A percentile compares a stretch with the other conserved stretches of the same genome.
These are phyloP conservation scores for Penicillium roqueforti DNA, from an alignment of 495 filamentous ascomycete genomes.

Conservation along the genomic window DNA sequence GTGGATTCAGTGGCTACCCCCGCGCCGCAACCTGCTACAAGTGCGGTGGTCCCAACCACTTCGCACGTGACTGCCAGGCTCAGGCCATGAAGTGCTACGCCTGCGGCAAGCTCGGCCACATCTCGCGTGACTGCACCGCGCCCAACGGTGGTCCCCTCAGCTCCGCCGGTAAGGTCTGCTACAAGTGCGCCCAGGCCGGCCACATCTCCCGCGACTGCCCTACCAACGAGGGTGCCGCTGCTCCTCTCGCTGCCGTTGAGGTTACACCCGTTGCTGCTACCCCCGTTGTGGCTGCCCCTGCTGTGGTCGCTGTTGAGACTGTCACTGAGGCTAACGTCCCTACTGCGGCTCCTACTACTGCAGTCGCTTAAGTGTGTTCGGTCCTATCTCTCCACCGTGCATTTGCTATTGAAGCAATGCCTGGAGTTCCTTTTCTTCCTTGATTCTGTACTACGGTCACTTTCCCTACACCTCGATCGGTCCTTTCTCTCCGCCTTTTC, in stretches of 20 bases:
- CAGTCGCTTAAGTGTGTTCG: conserved; percentile 49
- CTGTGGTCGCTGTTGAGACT: conserved; percentile 42
- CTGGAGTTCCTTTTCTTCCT: conserved; percentile 24
- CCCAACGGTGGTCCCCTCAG: conserved; percentile 95
- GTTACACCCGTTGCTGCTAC: conserved; percentile 30
- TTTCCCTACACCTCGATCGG: conserved; percentile 22
- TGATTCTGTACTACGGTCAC: conserved; percentile 33
- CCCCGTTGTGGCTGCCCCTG: conserved; percentile 26
- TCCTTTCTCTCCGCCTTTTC: conserved; percentile 25
- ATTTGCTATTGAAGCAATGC: conserved; percentile 16
- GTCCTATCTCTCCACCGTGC: conserved; percentile 21
- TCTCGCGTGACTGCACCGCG: conserved; percentile 94
- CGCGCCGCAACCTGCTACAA: conserved; percentile 97
- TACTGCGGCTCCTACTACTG: conserved; percentile 47
- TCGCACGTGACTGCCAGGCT: conserved; percentile 96
- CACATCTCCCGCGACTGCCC: conserved; percentile 97
- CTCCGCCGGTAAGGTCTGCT: conserved; percentile 97
- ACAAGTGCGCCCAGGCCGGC: conserved; percentile 90
- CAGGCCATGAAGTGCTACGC: conserved; percentile 99
- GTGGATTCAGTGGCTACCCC: conserved; percentile 61
- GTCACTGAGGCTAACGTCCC: conserved; percentile 38
- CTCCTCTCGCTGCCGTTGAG: conserved; percentile 10
- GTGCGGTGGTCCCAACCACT: conserved; percentile 98
- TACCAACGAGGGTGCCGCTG: conserved; percentile 49
- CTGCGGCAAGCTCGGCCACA: conserved; percentile 97